A percentile compares a stretch with the other conserved stretches of the same genome.
Conservation (phyloP, 352 stramenopile genomes). For the Phytopythium montanum region DNA sequence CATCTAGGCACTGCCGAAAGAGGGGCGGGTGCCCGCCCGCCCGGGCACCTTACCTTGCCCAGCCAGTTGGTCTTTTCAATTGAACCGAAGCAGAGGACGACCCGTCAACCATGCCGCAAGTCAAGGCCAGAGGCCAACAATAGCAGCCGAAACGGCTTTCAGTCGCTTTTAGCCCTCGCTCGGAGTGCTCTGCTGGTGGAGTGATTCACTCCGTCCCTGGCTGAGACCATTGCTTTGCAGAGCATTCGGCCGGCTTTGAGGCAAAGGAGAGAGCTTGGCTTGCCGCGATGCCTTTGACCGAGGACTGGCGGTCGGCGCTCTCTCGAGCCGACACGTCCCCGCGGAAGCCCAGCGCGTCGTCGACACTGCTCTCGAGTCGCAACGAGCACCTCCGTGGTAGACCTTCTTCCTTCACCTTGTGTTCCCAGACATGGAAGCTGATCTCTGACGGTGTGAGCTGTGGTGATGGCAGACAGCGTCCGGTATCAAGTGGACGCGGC, state of each 20-base stretch:
- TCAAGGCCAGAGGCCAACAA: neutral
- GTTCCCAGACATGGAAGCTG: too few relatives aligned
- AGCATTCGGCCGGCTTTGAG: neutral
- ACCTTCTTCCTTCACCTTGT: neutral
- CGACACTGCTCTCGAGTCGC: neutral
- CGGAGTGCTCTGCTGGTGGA: neutral
- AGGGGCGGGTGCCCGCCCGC: too few relatives aligned
- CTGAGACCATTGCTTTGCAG: neutral
- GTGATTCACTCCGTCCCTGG: neutral
- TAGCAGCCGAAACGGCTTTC: neutral
- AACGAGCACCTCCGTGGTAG: conserved; percentile 2
- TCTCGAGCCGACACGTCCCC: neutral
- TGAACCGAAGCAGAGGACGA: neutral
- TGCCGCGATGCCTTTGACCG: conserved; percentile 1
- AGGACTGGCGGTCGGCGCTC: conserved; percentile 2
- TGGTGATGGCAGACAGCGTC: neutral
- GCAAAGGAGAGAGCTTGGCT: neutral
- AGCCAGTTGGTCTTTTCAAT: neutral
- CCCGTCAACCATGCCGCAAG: too few relatives aligned
- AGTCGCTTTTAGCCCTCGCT: neutral
- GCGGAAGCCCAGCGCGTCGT: neutral
- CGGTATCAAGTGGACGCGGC: neutral
- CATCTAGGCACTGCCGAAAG: conserved; percentile 19
- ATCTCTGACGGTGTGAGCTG: neutral
- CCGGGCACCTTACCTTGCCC: too few relatives aligned